Evolutionary conservation across 352 stramenopile genomes (phyloP).

Genomic region (Phytopythium oedochilum): DNA sequence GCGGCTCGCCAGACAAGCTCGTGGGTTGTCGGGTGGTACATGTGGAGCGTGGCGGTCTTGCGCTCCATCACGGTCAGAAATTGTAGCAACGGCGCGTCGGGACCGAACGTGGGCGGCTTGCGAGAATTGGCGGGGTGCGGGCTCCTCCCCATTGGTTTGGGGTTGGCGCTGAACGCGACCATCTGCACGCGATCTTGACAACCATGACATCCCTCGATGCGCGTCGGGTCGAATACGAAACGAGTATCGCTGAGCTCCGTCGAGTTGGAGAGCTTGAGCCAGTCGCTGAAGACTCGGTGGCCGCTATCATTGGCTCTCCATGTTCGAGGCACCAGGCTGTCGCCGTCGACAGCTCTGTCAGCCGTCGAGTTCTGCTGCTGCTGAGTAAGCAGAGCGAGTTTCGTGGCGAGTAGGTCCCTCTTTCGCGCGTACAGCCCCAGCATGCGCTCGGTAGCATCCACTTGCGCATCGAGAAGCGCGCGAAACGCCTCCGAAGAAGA

Average conservation of each 20-base stretch:
- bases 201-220: too few species aligned
- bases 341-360: not conserved
- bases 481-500: not conserved
- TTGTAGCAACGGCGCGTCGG: constrained; percentile 12
- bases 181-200: constrained; percentile 6
- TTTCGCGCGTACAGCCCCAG: constrained; percentile 20
- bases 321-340: not conserved
- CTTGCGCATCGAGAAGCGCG: not conserved
- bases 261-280: constrained; percentile 12
- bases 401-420: constrained; percentile 6
- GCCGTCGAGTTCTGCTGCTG: not conserved
- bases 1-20: constrained; percentile 20
- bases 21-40: constrained; percentile 18
- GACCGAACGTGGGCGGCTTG: not conserved
- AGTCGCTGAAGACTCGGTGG: constrained; percentile 19
- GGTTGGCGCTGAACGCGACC: constrained; percentile 17
- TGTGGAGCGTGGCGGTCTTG: constrained; percentile 12
- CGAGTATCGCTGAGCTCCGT: not conserved
- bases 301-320: not conserved
- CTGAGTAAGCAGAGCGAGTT: constrained; percentile 2
- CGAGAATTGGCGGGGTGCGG: constrained; percentile 4
- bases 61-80: constrained; percentile 24
- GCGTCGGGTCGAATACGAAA: not conserved
- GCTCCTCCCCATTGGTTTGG: constrained; percentile 8
- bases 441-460: constrained; percentile 10